These are phyloP conservation scores for Ajuga chamaepitys DNA, from an alignment of 257 asterid species.

Conservation along the genomic window DNA sequence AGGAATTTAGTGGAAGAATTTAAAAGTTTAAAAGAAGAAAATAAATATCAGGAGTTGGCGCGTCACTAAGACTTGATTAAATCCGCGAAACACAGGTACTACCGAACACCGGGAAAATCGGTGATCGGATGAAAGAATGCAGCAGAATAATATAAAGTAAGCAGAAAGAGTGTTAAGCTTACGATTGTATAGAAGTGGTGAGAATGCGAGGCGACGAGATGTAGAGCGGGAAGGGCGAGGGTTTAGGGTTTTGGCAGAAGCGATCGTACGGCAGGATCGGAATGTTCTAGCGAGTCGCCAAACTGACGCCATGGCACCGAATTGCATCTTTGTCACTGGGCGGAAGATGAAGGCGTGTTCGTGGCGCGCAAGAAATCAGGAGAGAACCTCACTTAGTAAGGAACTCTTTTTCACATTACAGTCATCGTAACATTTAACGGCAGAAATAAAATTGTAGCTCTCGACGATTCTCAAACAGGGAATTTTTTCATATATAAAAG, in stretches of 20 bases:
- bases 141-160: background rate
- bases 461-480: too few species aligned
- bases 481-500: too few species aligned
- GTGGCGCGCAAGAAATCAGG: constrained; percentile 19
- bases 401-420: background rate
- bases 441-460: too few species aligned
- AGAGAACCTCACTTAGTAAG: background rate
- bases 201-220: constrained; percentile 19
- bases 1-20: background rate
- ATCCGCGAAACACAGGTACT: background rate
- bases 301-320: constrained; percentile 37
- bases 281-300: constrained; percentile 42
- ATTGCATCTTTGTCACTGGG: background rate
- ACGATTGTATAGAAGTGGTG: constrained; percentile 29
- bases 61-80: background rate
- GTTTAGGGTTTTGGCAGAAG: constrained; percentile 38
- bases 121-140: background rate
- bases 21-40: too few species aligned
- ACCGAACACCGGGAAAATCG: background rate
- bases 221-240: constrained; percentile 25
- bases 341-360: constrained; percentile 14
- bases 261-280: constrained; percentile 31
- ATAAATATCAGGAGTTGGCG: background rate
- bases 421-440: too few species aligned
- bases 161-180: constrained; percentile 11